Base-by-base conservation (phyloP, 1,284 basidiomycete species). In the Porodaedalea pini region DNA sequence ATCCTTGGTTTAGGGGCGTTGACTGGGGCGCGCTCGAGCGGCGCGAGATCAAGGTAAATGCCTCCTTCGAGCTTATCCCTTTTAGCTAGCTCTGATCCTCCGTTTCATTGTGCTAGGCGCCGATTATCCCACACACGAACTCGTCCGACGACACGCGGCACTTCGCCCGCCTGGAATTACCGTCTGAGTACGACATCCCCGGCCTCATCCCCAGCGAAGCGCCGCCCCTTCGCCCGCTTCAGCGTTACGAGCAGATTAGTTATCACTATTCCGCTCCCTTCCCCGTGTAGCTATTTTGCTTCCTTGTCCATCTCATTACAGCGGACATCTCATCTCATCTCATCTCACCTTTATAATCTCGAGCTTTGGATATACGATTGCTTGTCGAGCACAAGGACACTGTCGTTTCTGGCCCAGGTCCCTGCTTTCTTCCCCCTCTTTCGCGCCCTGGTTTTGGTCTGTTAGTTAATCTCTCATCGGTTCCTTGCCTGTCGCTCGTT, bases 1-100 rank as follows among this genome's bases (percentile, higher is more conserved):
- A 98, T 63, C 86, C 95, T 1, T 99, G 97, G 85, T 94, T 99
- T 69, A 86, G 93, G 64, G 93, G 93, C 49, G 93, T 95, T 40
- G 91, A 94, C 65, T 94, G 93, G 83, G 88, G 88, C 62, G 86
- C 88, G 1, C 70, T 92, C 39, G 88, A 90, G 67, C 81, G 85
- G 36, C 80, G 86, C 48, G 88, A 91, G 69, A 92, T 92, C 57
- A 80, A 85, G 69, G 89, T 68, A 54, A 39, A 65, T n/a, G n/a
- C n/a, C n/a, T n/a, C n/a, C n/a, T n/a, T n/a, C n/a, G n/a, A n/a
- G n/a, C n/a, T n/a, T 62, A 8, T 17, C n/a, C 36, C 21, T 5
- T 40, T 59, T 2, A 43, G 73, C 73, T 29, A 74, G 75, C 58
- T 69, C 71, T 11, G 23, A 5, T 3, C n/a, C 7, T 47, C 45